Evolutionary conservation across 179 eudicot genomes (phyloP), one percentile per base, ranked within the genome.

Genomic region (Spinacia oleracea): DNA sequence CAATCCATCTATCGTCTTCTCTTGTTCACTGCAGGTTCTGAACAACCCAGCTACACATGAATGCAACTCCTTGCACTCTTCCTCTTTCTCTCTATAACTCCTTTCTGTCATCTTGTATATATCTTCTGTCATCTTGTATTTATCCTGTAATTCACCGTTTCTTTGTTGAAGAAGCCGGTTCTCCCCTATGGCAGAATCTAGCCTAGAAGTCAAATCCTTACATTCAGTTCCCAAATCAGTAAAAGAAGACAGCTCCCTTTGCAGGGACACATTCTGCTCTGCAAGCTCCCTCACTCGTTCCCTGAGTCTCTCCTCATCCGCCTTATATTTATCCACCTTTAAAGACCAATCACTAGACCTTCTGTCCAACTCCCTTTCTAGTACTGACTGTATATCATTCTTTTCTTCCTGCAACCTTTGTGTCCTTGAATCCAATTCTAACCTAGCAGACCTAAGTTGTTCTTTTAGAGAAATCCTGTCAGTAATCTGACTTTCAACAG

Each of bases 281-380:
- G 98, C 99, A 74, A 96, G 96, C 83, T 96, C 94, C 84, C 93
- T 87, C 14, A 92, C 94, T 76, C 98, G 88, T 62, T 91, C 94
- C 45, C 97, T 90, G 62, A 96, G 98, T 83, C 92, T 89, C 80
- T 85, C 90, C 86, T 96, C 99, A 86, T 96, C 98, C 25, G 76
- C 82, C 73, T 89, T 90, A 78, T 82, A 93, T 75, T 86, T 90
- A 88, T 93, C 98, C 75, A 88, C 86, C 84, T 93, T 90, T 48
- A 69, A 68, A 18, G 96, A 90, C 98, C 98, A 95, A 65, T 93
- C 98, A 81, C 81, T 89, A 48, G 98, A 93, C 86, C 98, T 90
- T 80, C 97, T 85, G 78, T 95, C 98, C 53, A 93, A 81, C 83
- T 95, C 97, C 86, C 87, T 89, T 82, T 95, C 98, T 72, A 95